These are phyloP conservation scores for Zelopaecilomyces penicillatus DNA, from an alignment of 2,329 filamentous ascomycete genomes.

Conservation along the genomic window DNA sequence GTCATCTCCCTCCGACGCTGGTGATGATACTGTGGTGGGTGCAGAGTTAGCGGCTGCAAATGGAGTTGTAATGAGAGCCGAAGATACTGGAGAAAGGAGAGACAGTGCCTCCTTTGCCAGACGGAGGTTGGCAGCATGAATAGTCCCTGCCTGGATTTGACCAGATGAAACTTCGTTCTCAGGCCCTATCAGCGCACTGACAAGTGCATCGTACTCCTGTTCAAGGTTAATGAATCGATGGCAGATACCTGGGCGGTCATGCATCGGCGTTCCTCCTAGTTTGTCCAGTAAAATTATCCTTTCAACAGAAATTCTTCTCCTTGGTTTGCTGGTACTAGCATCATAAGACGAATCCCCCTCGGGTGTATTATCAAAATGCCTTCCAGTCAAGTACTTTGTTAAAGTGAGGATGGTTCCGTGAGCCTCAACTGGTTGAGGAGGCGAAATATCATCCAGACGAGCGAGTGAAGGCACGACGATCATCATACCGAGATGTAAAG, in stretches of 20 bases:
- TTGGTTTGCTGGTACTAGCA: too few relatives aligned
- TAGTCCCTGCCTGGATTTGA: too few relatives aligned
- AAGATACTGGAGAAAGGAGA: constrained; percentile 74
- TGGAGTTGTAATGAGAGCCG: constrained; percentile 82
- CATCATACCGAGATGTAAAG: constrained; percentile 24
- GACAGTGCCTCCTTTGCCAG: constrained; percentile 63
- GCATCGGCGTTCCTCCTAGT: constrained; percentile 71
- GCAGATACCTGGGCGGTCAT: constrained; percentile 27
- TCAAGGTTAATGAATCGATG: constrained; percentile 78
- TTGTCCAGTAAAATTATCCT: constrained; percentile 84
- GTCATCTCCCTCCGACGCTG: constrained; percentile 35
- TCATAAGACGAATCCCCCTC: too few relatives aligned
- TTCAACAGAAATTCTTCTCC: constrained; percentile 69
- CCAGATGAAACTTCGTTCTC: too few relatives aligned
- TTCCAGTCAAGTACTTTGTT: constrained; percentile 64
- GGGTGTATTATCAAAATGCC: constrained; percentile 36
- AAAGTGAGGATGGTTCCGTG: constrained; percentile 67
- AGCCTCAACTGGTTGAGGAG: constrained; percentile 32
- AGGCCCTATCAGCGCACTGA: constrained; percentile 46
- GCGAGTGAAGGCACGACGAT: constrained; percentile 35
- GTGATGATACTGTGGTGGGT: constrained; percentile 27
- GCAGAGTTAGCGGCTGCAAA: constrained; percentile 58
- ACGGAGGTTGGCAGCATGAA: constrained; percentile 62
- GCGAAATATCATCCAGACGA: constrained; percentile 31
- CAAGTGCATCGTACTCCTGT: constrained; percentile 71